A percentile compares a stretch with the other conserved stretches of the same genome.
Conservation (phyloP, 768 basidiomycete genomes). For the Russula olivacea region DNA sequence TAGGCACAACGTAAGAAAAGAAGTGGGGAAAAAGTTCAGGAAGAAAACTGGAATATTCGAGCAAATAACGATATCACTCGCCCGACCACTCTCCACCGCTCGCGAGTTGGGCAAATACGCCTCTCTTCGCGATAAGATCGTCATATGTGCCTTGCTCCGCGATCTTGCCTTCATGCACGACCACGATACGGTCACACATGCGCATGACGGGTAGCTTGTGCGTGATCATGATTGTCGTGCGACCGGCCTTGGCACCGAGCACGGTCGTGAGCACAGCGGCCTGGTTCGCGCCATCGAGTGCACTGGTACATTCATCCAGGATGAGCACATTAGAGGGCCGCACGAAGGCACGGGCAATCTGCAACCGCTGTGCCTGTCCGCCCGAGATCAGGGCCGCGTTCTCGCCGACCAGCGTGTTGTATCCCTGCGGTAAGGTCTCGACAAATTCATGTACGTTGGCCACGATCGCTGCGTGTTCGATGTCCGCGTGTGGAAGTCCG, state of each 20-base stretch:
- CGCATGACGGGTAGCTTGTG: constrained; percentile 89
- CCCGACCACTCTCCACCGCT: constrained; percentile 66
- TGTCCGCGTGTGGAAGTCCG: constrained; percentile 46
- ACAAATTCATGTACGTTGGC: constrained; percentile 90
- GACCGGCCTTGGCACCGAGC: constrained; percentile 50
- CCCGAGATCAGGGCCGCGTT: constrained; percentile 89
- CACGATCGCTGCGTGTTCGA: constrained; percentile 63
- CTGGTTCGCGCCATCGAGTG: constrained; percentile 83
- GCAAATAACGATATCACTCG: constrained; percentile 11
- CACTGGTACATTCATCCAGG: constrained; percentile 93
- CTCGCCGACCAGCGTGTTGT: constrained; percentile 85
- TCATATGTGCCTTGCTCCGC: constrained; percentile 77
- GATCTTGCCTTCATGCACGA: constrained; percentile 70
- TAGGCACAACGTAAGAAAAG: not conserved
- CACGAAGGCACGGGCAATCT: constrained; percentile 88
- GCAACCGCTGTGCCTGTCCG: constrained; percentile 89
- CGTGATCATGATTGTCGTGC: constrained; percentile 88
- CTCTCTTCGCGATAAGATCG: constrained; percentile 56
- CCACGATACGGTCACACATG: constrained; percentile 85
- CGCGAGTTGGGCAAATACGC: constrained; percentile 72
- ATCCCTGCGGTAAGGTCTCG: constrained; percentile 69
- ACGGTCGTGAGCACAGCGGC: constrained; percentile 76
- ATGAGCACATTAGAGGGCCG: constrained; percentile 68
- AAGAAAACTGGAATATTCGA: not conserved
- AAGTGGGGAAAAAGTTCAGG: not conserved